Base-by-base conservation (phyloP, 768 basidiomycete species). In the Neoboletus subvelutipes region DNA sequence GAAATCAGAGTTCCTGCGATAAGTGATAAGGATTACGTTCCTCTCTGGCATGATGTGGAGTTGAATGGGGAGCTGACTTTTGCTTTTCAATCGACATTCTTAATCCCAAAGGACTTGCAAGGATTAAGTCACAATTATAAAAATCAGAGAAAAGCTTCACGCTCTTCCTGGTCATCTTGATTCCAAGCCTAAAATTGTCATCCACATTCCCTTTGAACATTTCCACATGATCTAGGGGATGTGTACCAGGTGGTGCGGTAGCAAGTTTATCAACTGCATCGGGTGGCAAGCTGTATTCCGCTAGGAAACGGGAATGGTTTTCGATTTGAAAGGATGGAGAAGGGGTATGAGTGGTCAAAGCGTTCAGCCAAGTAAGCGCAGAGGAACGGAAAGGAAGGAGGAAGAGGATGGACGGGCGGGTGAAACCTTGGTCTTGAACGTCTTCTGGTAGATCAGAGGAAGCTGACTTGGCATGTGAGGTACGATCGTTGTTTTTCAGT, bases 131-230 rank as follows among this genome's bases (percentile, higher is more conserved):
- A 57, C 89, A 90, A 10, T 85, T 81, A 69, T 94, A 97, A 70
- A 96, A 96, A 59, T 91, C 90, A 3, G 88, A 80, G 68, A 95
- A 97, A 70, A 98, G 77, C 72, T 94, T 97, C 42, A 97, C 83
- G 52, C 85, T 93, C 75, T 95, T 98, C 68, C 86, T 79, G 10
- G 94, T 98, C 69, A 98, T 71, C 76, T 98, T 98, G 59, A 98
- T 74, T 0, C 97, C 97, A 33, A 97, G 77, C 58, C 94, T 77
- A 71, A 99, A 98, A 64, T 86, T 92, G 69, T 99, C 97, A 66
- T 99, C 97, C 29, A 94, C 82, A 67, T 99, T 99, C n/a, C 97
- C 97, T 63, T 85, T 84, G 80, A 98, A 98, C 52, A 83, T 95
- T 62, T 93, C 92, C 11, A 96, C 83, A 66, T 99, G 96, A 67